These are phyloP conservation scores for Tuber borchii DNA, from an alignment of 495 filamentous ascomycete genomes.

Conservation along the genomic window DNA sequence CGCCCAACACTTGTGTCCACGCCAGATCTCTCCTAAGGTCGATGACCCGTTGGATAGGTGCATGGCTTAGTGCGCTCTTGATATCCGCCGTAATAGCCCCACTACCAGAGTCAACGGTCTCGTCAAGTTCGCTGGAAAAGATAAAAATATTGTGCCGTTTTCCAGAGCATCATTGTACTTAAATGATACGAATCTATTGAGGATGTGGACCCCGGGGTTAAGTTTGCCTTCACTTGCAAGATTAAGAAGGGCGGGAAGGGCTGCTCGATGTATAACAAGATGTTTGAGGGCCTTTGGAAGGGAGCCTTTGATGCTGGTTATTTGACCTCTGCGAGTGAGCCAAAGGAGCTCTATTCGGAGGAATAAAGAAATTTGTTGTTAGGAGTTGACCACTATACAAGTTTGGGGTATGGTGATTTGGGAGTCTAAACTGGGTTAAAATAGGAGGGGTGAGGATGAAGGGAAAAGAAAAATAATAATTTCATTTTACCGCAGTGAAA, in stretches of 20 bases:
- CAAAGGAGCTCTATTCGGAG: not conserved
- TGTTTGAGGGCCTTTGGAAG: no score
- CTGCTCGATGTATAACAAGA: no score
- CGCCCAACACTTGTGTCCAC: slow-evolving; percentile 21
- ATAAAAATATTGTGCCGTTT: slow-evolving; percentile 26
- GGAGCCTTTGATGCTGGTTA: no score
- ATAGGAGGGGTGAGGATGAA: not conserved
- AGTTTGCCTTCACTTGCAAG: no score
- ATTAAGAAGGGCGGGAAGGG: no score
- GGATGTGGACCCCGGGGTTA: slow-evolving; percentile 22
- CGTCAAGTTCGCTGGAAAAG: slow-evolving; percentile 16
- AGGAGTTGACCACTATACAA: not conserved
- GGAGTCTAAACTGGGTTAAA: not conserved
- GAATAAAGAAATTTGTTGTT: not conserved
- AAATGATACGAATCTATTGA: slow-evolving; percentile 9
- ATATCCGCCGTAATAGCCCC: slow-evolving; percentile 5
- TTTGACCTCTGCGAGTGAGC: not conserved
- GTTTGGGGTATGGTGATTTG: not conserved
- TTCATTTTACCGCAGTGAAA: not conserved
- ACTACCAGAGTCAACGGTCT: slow-evolving; percentile 20
- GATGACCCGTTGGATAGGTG: slow-evolving; percentile 27
- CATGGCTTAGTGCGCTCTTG: slow-evolving; percentile 26
- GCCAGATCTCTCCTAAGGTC: slow-evolving; percentile 25
- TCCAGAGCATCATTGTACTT: slow-evolving; percentile 7
- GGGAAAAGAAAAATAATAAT: not conserved